Evolutionary conservation across 2,329 filamentous ascomycete genomes (phyloP).

Genomic region (Epicoccum nigrum): DNA sequence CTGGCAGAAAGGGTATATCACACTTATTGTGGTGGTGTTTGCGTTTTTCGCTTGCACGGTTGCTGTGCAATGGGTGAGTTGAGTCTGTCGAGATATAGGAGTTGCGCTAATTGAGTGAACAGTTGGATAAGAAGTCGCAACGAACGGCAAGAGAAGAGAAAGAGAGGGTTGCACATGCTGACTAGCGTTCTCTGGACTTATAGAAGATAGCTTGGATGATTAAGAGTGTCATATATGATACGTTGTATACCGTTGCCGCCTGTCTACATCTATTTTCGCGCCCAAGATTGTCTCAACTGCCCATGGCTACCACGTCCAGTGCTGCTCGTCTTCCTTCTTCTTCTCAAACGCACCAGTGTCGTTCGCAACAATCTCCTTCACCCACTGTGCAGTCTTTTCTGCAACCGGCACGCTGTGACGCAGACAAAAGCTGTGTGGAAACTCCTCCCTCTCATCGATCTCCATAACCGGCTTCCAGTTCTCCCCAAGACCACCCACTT

Average conservation of each 20-base stretch:
- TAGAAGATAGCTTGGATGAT: slow-evolving; percentile 4
- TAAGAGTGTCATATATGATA: not conserved
- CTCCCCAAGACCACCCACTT: slow-evolving; percentile 19
- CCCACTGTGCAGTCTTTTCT: slow-evolving; percentile 56
- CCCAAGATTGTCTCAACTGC: not conserved
- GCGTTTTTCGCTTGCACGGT: slow-evolving; percentile 33
- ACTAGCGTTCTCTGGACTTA: not conserved
- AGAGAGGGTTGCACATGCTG: not conserved
- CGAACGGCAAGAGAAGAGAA: slow-evolving; percentile 1
- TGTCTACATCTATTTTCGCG: not conserved
- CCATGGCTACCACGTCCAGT: slow-evolving; percentile 13
- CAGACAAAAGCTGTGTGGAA: slow-evolving; percentile 67
- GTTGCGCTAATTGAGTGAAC: not conserved
- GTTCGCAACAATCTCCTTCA: slow-evolving; percentile 50
- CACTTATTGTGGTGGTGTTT: slow-evolving; percentile 43
- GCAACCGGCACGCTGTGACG: slow-evolving; percentile 57
- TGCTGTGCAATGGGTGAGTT: slow-evolving; percentile 32
- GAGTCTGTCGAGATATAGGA: not conserved
- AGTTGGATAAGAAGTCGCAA: slow-evolving; percentile 19
- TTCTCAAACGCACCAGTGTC: slow-evolving; percentile 23
- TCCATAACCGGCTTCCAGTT: slow-evolving; percentile 59
- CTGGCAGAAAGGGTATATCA: slow-evolving; percentile 49
- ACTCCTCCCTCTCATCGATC: slow-evolving; percentile 59
- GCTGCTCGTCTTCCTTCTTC: slow-evolving; percentile 14
- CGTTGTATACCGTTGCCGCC: not conserved